Base-by-base conservation (phyloP, 352 stramenopile genomes). In the Globisporangium carolinianum region DNA sequence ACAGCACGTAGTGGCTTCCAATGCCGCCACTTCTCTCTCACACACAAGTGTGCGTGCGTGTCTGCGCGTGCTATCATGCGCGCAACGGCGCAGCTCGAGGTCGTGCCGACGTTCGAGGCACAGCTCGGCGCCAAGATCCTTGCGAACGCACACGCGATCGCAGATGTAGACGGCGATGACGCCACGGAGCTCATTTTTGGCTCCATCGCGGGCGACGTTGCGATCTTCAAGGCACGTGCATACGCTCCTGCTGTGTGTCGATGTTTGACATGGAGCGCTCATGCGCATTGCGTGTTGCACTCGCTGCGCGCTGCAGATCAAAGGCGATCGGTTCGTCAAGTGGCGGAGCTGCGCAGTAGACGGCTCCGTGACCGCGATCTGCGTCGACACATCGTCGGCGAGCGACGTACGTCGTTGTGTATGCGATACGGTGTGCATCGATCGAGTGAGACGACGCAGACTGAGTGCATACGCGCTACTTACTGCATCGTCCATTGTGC, bases 311-410 rank as follows among this genome's bases (percentile, higher is more conserved):
- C 46, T 45, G 47, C 36, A 90, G 77, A 70, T 86, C 58, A 65
- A 75, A n/a, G 53, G 63, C 6, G 73, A 82, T 37, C 67, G 64
- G 12, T 57, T 91, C 5, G 65, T 71, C 52, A 79, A 79, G 52
- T 89, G 77, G 74, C 74, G 73, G 39, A 69, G 72, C 45, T 82
- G 72, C 54, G 58, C 67, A 0, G 73, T 94, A 24, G 74, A 91
- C 62, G 81, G 83, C 61, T 87, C 76, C 35, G 76, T 94, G 51
- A 86, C 71, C 6, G 67, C 83, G 61, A 83, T 93, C 46, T 88
- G 73, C 58, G 61, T 86, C 38, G 76, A 89, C 49, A 45, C 62
- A 36, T 65, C 62, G 36, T 53, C 63, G 39, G 58, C 57, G 35
- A 72, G 68, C 47, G 69, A 82, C 7, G 74, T 87, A 56, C 55